phyloP scores from a whole-genome alignment of 2,329 filamentous ascomycete species.

The Fusarium pseudograminearum region DNA sequence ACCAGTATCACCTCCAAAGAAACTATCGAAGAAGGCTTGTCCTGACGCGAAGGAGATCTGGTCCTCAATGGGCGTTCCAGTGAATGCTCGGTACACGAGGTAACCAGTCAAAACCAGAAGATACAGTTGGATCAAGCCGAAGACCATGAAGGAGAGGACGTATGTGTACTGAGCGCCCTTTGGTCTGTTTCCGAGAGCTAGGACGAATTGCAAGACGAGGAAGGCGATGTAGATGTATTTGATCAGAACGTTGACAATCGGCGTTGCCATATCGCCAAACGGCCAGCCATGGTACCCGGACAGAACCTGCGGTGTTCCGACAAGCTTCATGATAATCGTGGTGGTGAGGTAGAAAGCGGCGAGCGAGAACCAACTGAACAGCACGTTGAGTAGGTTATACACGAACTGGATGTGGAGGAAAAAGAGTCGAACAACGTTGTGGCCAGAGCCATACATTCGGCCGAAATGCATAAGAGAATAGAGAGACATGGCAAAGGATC shows the following conservation, averaged over 20 bases:
- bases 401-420: slow-evolving; percentile 44
- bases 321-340: slow-evolving; percentile 44
- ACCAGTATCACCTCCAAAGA: slow-evolving; percentile 39
- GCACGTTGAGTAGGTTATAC: slow-evolving; percentile 43
- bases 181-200: slow-evolving; percentile 43
- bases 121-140: slow-evolving; percentile 42
- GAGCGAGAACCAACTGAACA: slow-evolving; percentile 43
- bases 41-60: slow-evolving; percentile 42
- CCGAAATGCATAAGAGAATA: slow-evolving; percentile 46
- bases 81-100: slow-evolving; percentile 43
- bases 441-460: slow-evolving; percentile 41
- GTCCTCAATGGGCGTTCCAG: slow-evolving; percentile 33
- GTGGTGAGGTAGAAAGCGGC: slow-evolving; percentile 43
- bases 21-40: slow-evolving; percentile 39
- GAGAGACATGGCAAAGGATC: slow-evolving; percentile 44
- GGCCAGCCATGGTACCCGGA: slow-evolving; percentile 42
- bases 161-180: slow-evolving; percentile 45
- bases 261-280: slow-evolving; percentile 40
- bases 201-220: slow-evolving; percentile 42
- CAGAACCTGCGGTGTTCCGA: slow-evolving; percentile 37
- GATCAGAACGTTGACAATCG: slow-evolving; percentile 42
- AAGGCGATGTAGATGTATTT: slow-evolving; percentile 45
- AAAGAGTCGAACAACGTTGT: slow-evolving; percentile 41
- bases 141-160: slow-evolving; percentile 43
- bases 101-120: slow-evolving; percentile 42